phyloP scores from a whole-genome alignment of 2,329 filamentous ascomycete species.

The Thielaviopsis ethacetica region DNA sequence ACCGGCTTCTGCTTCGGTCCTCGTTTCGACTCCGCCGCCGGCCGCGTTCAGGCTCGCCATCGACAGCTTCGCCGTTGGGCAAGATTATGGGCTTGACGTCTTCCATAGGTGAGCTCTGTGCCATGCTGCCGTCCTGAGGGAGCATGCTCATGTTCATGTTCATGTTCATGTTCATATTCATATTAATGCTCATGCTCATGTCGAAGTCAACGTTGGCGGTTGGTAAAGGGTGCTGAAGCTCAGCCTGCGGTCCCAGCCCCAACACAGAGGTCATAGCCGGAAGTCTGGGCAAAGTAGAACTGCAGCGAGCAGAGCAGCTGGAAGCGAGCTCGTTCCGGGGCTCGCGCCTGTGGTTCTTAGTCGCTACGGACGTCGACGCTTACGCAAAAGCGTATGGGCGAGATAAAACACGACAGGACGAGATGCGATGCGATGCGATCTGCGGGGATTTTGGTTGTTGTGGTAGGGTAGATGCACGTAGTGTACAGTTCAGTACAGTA shows the following conservation, averaged over 20 bases:
- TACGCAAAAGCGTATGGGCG: neutral
- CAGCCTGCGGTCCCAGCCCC: neutral
- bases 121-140: neutral
- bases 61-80: slow-evolving; percentile 13
- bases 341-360: neutral
- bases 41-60: slow-evolving; percentile 24
- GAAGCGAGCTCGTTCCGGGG: neutral
- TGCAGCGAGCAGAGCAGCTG: neutral
- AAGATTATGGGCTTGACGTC: slow-evolving; percentile 17
- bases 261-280: neutral
- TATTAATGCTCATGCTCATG: neutral
- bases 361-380: neutral
- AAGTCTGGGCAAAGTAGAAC: neutral
- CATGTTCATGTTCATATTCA: neutral
- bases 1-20: slow-evolving; percentile 26
- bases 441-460: neutral
- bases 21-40: slow-evolving; percentile 25
- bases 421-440: neutral
- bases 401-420: neutral
- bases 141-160: neutral
- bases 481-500: no score
- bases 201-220: neutral
- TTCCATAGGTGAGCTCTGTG: slow-evolving; percentile 1
- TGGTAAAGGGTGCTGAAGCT: neutral
- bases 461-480: no score